Evolutionary conservation across 1,139 yeast genomes (phyloP), one percentile per base, ranked within the genome.

Genomic region (Geotrichum klebahnii): DNA sequence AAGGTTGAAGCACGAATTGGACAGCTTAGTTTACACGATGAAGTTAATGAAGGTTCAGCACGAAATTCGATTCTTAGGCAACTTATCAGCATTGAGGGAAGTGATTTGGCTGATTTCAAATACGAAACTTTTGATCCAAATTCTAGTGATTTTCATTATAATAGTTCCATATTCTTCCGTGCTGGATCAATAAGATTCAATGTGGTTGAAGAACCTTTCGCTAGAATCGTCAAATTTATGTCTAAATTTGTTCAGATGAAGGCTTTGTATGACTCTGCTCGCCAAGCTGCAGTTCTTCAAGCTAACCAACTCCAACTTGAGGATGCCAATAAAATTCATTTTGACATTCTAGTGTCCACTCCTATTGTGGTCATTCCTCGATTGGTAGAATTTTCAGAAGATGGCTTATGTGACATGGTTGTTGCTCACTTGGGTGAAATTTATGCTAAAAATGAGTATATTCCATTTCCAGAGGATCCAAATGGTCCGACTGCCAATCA

Each of bases 241-340:
- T 79, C 79, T 57, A 85, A 85, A 59, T 86, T 94, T 62, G 84
- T 81, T 54, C 78, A 78, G 59, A 88, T 92, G 96, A 92, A 92
- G 66, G 80, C 81, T 1, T 74, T 90, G 14, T 92, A 84, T 65
- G 98, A 92, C 61, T 73, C 79, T 16, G 95, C 97, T 0, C 77
- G 98, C 55, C 88, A 84, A 59, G 87, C 90, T 10, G 97, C 97
- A 0, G 72, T 81, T 62, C 73, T 79, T 51, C 81, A 78, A 55
- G 89, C 90, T 2, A 76, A 70, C 51, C 85, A 77, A 60, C 79
- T 83, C 46, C 85, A 77, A 59, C 78, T 83, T 47, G 82, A 83
- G 51, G 75, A 74, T 56, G 80, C 85, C 0, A 77, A 71, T 44
- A 77, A 76, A 57, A 81, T 88, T 66, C 81, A 81, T 57, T 78